Conservation (phyloP, 106 monocot genomes). For the Agapanthus africanus region DNA sequence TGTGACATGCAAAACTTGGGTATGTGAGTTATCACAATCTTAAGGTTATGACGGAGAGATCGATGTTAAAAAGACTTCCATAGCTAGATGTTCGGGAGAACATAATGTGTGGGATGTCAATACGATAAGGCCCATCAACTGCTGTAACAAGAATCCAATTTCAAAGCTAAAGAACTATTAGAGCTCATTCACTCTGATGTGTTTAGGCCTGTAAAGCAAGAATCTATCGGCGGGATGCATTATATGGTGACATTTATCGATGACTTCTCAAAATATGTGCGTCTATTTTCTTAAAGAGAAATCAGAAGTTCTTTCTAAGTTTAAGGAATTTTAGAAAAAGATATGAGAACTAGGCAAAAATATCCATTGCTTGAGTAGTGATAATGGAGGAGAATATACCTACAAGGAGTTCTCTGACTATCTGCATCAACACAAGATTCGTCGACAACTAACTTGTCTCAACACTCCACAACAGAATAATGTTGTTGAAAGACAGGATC, state of each 20-base stretch:
- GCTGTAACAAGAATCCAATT: not conserved
- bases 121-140: not conserved
- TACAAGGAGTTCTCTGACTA: not conserved
- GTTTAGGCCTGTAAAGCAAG: not conserved
- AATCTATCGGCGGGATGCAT: not conserved
- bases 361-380: not conserved
- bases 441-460: not conserved
- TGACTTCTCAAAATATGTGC: not conserved
- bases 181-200: not conserved
- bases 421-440: not conserved
- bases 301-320: not conserved
- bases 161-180: not conserved
- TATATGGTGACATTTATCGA: conserved; percentile 3
- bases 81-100: not conserved
- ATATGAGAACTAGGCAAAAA: not conserved
- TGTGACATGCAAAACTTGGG: not conserved
- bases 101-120: not conserved
- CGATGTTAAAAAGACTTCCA: not conserved
- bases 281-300: too few species aligned
- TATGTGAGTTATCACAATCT: conserved; percentile 1
- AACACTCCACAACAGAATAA: not conserved
- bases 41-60: not conserved
- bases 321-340: not conserved
- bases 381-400: not conserved
- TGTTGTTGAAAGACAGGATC: not conserved